Evolutionary conservation across 2,329 filamentous ascomycete genomes (phyloP).

Genomic region (Chalaropsis ovoidea): DNA sequence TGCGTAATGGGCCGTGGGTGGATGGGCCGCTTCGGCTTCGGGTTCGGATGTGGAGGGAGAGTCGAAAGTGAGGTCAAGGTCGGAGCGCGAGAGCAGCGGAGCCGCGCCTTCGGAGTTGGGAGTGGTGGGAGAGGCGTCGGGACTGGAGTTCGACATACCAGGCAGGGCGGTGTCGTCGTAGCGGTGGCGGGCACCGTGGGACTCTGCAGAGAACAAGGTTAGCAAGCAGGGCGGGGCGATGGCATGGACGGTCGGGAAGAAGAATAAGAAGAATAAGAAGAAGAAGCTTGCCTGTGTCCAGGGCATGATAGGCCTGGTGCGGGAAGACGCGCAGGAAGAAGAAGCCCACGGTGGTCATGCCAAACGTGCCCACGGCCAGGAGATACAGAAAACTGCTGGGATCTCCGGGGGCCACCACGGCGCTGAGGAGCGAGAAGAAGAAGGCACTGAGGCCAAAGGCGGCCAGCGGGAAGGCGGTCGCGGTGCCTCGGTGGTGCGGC

Average conservation of each 20-base stretch:
- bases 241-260: too few species aligned
- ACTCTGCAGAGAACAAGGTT: slow-evolving; percentile 19
- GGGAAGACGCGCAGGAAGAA: slow-evolving; percentile 75
- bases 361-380: slow-evolving; percentile 67
- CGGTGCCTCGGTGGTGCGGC: slow-evolving; percentile 81
- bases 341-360: slow-evolving; percentile 64
- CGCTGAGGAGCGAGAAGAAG: slow-evolving; percentile 79
- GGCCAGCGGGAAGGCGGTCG: slow-evolving; percentile 84
- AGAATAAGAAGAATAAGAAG: too few species aligned
- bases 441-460: slow-evolving; percentile 93
- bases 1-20: slow-evolving; percentile 24
- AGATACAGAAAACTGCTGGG: slow-evolving; percentile 73
- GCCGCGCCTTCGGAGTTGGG: neutral
- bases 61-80: slow-evolving; percentile 7
- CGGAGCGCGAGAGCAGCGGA: neutral
- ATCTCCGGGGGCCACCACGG: slow-evolving; percentile 69
- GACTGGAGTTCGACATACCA: slow-evolving; percentile 47
- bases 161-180: slow-evolving; percentile 31
- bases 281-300: slow-evolving; percentile 31
- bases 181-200: slow-evolving; percentile 25
- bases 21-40: slow-evolving; percentile 20
- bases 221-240: neutral
- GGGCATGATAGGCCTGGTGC: slow-evolving; percentile 47
- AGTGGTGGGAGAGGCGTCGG: slow-evolving; percentile 10
- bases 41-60: slow-evolving; percentile 25